These are phyloP conservation scores for Hypoxylon trugodes DNA, from an alignment of 495 filamentous ascomycete genomes.

Conservation along the genomic window DNA sequence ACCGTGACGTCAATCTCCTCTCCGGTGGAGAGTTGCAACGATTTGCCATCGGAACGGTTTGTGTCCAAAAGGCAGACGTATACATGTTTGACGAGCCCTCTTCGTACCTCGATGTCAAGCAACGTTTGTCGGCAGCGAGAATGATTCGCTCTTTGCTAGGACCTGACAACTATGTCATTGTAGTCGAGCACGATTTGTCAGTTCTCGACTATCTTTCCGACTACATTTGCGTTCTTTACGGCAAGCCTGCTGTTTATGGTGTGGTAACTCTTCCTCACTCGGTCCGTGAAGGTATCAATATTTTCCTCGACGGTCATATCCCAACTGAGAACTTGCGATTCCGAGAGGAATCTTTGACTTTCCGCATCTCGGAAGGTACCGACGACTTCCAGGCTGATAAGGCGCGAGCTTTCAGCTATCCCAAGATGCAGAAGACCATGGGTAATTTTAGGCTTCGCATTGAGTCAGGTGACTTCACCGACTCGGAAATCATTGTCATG, in stretches of 20 bases:
- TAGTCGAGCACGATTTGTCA: slow-evolving; percentile 98
- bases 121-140: slow-evolving; percentile 89
- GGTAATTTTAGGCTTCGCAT: slow-evolving; percentile 87
- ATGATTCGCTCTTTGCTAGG: slow-evolving; percentile 90
- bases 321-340: slow-evolving; percentile 98
- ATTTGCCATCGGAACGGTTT: slow-evolving; percentile 94
- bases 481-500: slow-evolving; percentile 98
- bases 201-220: slow-evolving; percentile 98
- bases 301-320: slow-evolving; percentile 97
- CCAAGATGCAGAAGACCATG: slow-evolving; percentile 91
- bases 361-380: slow-evolving; percentile 90
- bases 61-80: slow-evolving; percentile 96
- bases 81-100: slow-evolving; percentile 99
- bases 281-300: slow-evolving; percentile 99
- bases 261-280: slow-evolving; percentile 97
- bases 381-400: slow-evolving; percentile 92
- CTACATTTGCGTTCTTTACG: slow-evolving; percentile 97
- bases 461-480: slow-evolving; percentile 86
- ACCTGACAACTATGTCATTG: slow-evolving; percentile 93
- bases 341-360: slow-evolving; percentile 94
- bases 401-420: slow-evolving; percentile 84
- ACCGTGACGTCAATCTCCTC: slow-evolving; percentile 85
- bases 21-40: slow-evolving; percentile 98
- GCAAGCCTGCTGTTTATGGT: slow-evolving; percentile 93
- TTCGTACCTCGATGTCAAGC: slow-evolving; percentile 94